Evolutionary conservation across 768 basidiomycete species (phyloP), one percentile per base, ranked within the genome.

Genomic region (Russula brevipes): DNA sequence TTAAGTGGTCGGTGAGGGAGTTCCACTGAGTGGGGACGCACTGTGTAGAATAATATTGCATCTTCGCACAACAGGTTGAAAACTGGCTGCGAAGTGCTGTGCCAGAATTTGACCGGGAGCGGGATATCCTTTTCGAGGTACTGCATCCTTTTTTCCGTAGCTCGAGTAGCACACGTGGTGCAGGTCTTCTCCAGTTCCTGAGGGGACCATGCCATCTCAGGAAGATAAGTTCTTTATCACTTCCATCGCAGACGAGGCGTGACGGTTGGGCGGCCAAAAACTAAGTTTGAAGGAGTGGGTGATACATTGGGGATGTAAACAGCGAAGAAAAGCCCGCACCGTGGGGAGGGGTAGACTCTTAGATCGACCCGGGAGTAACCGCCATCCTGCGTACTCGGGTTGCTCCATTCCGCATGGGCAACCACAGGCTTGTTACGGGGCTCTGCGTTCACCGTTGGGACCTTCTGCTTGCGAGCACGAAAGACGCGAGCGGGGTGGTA

Each of bases 11-110:
- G 45, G 16, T 24, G 9, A n/a, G 35, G 5, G 19, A 31, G 14
- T 31, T 4, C 14, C 2, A 33, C 0, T 12, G 7, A 12, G 42
- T 5, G 16, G 9, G 9, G 14, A 51, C 60, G 39, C 14, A 56
- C 60, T 5, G 46, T 61, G 41, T 61, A 61, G 44, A 61, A 57
- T 54, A 61, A 19, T 45, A 61, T 10, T 38, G 54, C 60, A 36
- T 56, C 60, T 44, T 61, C 60, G 38, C 60, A 56, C 31, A 61
- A 33, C 33, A 51, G 45, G 16, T 47, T 46, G 38, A 47, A 50
- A 19, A 61, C 41, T 17, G 54, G 54, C 2, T 24, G 31, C 17
- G 54, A 41, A 41, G 12, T 3, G 3, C 41, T 30, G 4, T 35
- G 39, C 14, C 33, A 35, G 2, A 57, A 30, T 31, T 50, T 41